Conservation (phyloP, 768 basidiomycete genomes). For the Neoboletus brunneissimus region DNA sequence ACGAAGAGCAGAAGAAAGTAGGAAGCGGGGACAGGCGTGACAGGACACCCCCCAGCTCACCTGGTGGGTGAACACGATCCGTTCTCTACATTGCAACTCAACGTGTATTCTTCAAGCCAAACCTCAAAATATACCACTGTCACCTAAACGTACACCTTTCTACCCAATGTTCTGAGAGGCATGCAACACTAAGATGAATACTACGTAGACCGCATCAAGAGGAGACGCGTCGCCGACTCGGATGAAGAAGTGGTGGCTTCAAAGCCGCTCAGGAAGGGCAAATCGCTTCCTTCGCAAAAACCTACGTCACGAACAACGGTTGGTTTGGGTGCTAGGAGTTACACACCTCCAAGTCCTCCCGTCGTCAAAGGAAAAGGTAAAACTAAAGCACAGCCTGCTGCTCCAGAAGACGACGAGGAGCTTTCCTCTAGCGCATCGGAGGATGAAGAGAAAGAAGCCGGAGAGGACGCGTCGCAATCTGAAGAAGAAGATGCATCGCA, state of each 20-base stretch:
- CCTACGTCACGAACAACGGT: not conserved
- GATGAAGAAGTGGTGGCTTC: constrained; percentile 43
- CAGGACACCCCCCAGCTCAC: not conserved
- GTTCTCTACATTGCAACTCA: not conserved
- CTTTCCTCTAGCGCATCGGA: constrained; percentile 34
- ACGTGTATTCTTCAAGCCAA: constrained; percentile 23
- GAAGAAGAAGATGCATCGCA: constrained; percentile 58
- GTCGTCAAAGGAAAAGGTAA: constrained; percentile 19
- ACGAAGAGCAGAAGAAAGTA: constrained; percentile 27
- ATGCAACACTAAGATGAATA: not conserved
- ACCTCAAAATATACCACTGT: constrained; percentile 39
- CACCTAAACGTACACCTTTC: constrained; percentile 19
- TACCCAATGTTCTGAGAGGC: not conserved
- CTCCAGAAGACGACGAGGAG: constrained; percentile 33
- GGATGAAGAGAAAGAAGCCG: constrained; percentile 40
- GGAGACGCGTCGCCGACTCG: constrained; percentile 50
- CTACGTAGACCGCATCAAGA: constrained; percentile 41
- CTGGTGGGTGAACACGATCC: constrained; percentile 12
- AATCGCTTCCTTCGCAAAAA: not conserved
- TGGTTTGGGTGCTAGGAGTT: not conserved
- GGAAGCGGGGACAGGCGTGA: constrained; percentile 11
- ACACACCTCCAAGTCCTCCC: not conserved
- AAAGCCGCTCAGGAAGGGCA: constrained; percentile 1
- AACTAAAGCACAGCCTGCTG: constrained; percentile 10
- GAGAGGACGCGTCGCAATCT: constrained; percentile 41